These are phyloP conservation scores for Striga hermonthica DNA, from an alignment of 305 asterid species.

Conservation along the genomic window DNA sequence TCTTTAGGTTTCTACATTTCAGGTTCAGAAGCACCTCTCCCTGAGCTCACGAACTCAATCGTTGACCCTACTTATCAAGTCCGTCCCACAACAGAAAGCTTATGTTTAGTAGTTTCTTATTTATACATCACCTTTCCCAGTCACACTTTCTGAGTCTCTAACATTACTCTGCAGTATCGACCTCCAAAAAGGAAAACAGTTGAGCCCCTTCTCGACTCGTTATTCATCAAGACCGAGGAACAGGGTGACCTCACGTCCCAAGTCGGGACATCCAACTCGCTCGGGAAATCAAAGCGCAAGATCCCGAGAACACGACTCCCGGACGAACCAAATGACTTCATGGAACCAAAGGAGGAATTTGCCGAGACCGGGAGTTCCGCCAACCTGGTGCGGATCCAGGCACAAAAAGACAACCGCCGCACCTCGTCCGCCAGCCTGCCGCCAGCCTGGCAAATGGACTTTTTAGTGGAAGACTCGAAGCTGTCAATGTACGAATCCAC, in stretches of 20 bases:
- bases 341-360: constrained; percentile 60
- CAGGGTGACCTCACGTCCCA: constrained; percentile 32
- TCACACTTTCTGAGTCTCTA: constrained; percentile 3
- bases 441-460: constrained; percentile 33
- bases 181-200: constrained; percentile 36
- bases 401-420: constrained; percentile 38
- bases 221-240: constrained; percentile 56
- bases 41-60: constrained; percentile 69
- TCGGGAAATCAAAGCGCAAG: constrained; percentile 63
- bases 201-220: constrained; percentile 31
- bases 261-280: constrained; percentile 39
- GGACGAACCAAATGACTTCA: constrained; percentile 39
- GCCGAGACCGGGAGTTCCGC: constrained; percentile 36
- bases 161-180: constrained; percentile 42
- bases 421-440: constrained; percentile 32
- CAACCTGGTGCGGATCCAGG: constrained; percentile 39
- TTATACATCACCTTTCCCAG: constrained; percentile 12
- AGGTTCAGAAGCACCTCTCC: constrained; percentile 71
- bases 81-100: constrained; percentile 13
- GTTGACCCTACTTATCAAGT: constrained; percentile 55
- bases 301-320: constrained; percentile 47
- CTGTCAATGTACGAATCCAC: constrained; percentile 40
- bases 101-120: constrained; percentile 5
- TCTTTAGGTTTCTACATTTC: constrained; percentile 16
- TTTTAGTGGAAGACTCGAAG: constrained; percentile 38